Percentiles rank a stretch among this genome's conserved stretches.
phyloP scores from a whole-genome alignment of 352 stramenopile species.

The Globisporangium acanthophoron region DNA sequence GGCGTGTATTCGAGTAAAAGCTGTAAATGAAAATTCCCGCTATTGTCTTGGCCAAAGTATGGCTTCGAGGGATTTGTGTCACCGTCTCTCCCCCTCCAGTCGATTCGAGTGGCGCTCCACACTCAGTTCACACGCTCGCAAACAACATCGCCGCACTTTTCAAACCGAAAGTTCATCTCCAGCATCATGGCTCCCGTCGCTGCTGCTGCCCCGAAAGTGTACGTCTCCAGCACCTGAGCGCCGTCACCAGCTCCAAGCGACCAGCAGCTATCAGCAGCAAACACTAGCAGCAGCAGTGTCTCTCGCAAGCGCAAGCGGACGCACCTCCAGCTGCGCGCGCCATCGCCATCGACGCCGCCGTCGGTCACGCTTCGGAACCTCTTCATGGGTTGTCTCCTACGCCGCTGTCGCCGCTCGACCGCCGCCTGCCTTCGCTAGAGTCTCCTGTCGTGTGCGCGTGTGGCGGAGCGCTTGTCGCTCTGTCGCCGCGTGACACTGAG shows the following conservation, averaged over 20 bases:
- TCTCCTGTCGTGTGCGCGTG: neutral
- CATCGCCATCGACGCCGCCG: neutral
- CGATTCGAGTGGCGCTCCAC: neutral
- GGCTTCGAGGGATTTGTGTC: too few species aligned
- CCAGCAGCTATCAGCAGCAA: neutral
- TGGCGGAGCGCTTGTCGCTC: too few species aligned
- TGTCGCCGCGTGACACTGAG: too few species aligned
- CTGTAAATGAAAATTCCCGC: too few species aligned
- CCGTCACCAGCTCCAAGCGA: neutral
- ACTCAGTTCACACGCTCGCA: neutral
- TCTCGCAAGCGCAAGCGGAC: too few species aligned
- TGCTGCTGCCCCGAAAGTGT: conserved; percentile 71
- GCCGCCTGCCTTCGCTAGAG: neutral
- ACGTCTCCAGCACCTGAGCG: conserved; percentile 22
- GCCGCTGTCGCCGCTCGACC: neutral
- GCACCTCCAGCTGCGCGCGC: neutral
- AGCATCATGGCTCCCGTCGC: conserved; percentile 66
- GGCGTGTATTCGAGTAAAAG: too few species aligned
- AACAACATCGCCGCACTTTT: conserved; percentile 50
- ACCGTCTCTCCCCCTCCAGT: neutral
- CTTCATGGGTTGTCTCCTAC: conserved; percentile 53
- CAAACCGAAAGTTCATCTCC: conserved; percentile 83
- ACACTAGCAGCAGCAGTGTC: too few species aligned
- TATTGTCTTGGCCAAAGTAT: neutral
- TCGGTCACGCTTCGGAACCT: conserved; percentile 11